Conservation (phyloP, 345 rosid species). For the Acer saccharum region DNA sequence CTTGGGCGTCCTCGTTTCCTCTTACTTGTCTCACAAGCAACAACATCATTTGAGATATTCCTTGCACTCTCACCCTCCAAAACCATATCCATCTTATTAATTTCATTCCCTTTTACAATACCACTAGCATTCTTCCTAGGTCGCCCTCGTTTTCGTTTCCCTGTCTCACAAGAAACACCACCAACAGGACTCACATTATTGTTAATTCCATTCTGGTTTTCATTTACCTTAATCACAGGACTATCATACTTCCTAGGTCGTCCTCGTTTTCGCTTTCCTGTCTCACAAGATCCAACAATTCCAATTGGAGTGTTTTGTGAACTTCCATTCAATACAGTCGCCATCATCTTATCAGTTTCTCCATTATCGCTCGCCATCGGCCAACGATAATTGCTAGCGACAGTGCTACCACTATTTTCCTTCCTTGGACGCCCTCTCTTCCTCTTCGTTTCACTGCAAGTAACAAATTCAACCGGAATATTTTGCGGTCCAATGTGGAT, state of each 20-base stretch:
- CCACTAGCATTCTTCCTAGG: neutral
- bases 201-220: too few relatives aligned
- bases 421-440: constrained; percentile 71
- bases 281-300: neutral
- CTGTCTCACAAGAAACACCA: neutral
- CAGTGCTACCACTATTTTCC: constrained; percentile 23
- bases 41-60: neutral
- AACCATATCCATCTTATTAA: neutral
- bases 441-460: constrained; percentile 36
- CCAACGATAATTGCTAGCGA: constrained; percentile 19
- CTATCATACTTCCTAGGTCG: constrained; percentile 24
- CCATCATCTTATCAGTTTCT: neutral
- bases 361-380: neutral
- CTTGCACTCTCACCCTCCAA: neutral
- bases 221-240: constrained; percentile 1
- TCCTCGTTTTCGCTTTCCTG: constrained; percentile 25
- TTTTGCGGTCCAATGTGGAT: constrained; percentile 14
- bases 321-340: neutral
- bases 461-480: constrained; percentile 28
- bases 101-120: neutral
- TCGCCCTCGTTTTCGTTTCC: constrained; percentile 6
- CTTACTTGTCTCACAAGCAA: neutral
- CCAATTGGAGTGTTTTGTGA: neutral
- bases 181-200: constrained; percentile 3
- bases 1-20: constrained; percentile 24